Evolutionary conservation across 768 basidiomycete species (phyloP), one percentile per base, ranked within the genome.

Genomic region (Lactifluus subvellereus): DNA sequence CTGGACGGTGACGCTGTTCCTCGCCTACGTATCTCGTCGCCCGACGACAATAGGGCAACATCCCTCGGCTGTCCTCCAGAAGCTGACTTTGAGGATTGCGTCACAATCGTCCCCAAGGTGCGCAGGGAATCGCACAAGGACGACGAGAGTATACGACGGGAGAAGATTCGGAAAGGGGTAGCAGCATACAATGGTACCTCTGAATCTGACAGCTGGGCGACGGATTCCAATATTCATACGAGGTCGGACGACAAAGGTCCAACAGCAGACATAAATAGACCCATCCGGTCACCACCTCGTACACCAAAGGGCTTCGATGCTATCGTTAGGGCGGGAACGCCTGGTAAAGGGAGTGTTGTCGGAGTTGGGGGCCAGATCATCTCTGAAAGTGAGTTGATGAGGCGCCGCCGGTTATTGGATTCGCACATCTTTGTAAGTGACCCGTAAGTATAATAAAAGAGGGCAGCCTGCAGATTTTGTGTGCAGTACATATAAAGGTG

Each of bases 301-400:
- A 54, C 59, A 18, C 52, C 55, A n/a, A 65, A 66, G 54, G 54
- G 54, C 33, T 52, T 54, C 8, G 65, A 63, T n/a, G 38, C 35
- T 2, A 42, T 57, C 11, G 48, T 49, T 8, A 47, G 64, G 45
- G 35, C 50, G 8, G 64, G 64, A 35, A 67, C 66, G 52, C 59
- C 66, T 22, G 61, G 61, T 16, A 65, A 69, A 30, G 52, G 53
- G 30, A 55, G 51, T 16, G 79, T 74, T 75, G 77, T 80, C 18
- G 86, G 87, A 33, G 83, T 85, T 16, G 77, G 80, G 14, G 86
- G 88, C 18, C 84, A 86, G 66, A 85, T 84, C 47, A 91, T 90
- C 60, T 80, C 82, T n/a, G 89, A 92, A 73, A 81, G 77, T 20
- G 90, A 91, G 73, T 72, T 93, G 72, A 87, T 94, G 80, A 76